Conservation (phyloP, 2,329 filamentous ascomycete genomes). For the Fragosphaeria purpurea region DNA sequence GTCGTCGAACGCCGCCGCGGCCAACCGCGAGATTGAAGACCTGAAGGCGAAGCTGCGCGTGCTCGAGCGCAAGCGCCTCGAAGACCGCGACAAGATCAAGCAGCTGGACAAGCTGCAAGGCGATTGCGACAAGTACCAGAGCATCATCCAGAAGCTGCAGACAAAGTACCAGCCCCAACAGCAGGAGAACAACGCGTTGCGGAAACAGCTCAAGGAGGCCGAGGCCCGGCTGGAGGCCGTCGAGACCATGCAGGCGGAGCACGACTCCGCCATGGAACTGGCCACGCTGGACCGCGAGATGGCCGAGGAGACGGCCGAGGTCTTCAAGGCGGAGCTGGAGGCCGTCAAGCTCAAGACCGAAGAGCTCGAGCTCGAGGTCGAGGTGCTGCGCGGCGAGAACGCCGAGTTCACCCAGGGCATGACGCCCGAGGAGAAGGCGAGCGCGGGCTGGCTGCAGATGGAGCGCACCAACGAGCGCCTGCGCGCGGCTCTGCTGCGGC, state of each 20-base stretch:
- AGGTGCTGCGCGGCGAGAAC: conserved; percentile 81
- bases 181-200: conserved; percentile 66
- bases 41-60: conserved; percentile 79
- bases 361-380: conserved; percentile 78
- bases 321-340: conserved; percentile 70
- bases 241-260: conserved; percentile 67
- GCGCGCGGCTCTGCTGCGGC: conserved; percentile 69
- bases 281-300: conserved; percentile 87
- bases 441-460: conserved; percentile 82
- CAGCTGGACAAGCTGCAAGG: conserved; percentile 64
- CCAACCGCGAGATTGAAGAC: conserved; percentile 67
- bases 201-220: conserved; percentile 67
- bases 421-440: conserved; percentile 77
- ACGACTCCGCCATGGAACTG: conserved; percentile 77
- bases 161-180: conserved; percentile 79
- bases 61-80: conserved; percentile 74
- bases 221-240: conserved; percentile 59
- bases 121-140: conserved; percentile 69
- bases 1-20: conserved; percentile 25
- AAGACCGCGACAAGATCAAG: conserved; percentile 80
- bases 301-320: conserved; percentile 87
- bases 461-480: conserved; percentile 83
- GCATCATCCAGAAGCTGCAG: conserved; percentile 83
- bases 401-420: conserved; percentile 74
- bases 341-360: conserved; percentile 65